Conservation (phyloP, 2,329 filamentous ascomycete genomes). For the Trichoderma sp. region DNA sequence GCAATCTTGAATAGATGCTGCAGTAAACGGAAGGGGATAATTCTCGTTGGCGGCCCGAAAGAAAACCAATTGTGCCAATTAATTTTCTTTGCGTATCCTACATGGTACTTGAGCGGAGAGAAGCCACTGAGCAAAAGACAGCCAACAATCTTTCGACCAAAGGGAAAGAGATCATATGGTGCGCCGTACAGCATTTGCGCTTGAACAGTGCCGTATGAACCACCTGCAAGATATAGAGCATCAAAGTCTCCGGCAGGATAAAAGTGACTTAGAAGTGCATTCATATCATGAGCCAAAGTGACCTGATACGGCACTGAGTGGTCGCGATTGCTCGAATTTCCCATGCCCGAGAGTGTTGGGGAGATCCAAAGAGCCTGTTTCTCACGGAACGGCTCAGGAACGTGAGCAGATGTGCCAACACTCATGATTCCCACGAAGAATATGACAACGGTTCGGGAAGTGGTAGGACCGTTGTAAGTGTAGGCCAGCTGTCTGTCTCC, state of each 20-base stretch:
- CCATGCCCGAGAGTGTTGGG: background rate
- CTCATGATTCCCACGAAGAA: slow-evolving; percentile 28
- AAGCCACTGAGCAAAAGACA: slow-evolving; percentile 23
- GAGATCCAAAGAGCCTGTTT: background rate
- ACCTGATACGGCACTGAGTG: background rate
- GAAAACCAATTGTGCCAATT: slow-evolving; percentile 25
- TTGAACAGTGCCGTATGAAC: slow-evolving; percentile 27
- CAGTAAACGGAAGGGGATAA: slow-evolving; percentile 20
- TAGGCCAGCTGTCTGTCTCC: slow-evolving; percentile 25
- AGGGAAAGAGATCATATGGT: slow-evolving; percentile 24
- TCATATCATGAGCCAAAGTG: background rate
- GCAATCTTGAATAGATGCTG: slow-evolving; percentile 21
- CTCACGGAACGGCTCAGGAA: background rate
- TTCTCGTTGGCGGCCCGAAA: slow-evolving; percentile 21
- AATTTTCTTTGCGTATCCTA: slow-evolving; percentile 21
- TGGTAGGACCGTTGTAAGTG: slow-evolving; percentile 25
- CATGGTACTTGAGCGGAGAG: slow-evolving; percentile 25
- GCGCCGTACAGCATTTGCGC: slow-evolving; percentile 28
- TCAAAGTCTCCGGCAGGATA: slow-evolving; percentile 20
- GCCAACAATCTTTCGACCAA: background rate
- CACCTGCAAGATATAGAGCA: slow-evolving; percentile 23
- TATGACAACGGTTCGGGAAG: slow-evolving; percentile 23
- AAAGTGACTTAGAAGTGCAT: background rate
- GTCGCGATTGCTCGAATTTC: background rate
- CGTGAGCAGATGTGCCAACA: slow-evolving; percentile 22